Evolutionary conservation across 139 green algal genomes (phyloP), one percentile per base, ranked within the genome.

Genomic region (Chlorella sp.): DNA sequence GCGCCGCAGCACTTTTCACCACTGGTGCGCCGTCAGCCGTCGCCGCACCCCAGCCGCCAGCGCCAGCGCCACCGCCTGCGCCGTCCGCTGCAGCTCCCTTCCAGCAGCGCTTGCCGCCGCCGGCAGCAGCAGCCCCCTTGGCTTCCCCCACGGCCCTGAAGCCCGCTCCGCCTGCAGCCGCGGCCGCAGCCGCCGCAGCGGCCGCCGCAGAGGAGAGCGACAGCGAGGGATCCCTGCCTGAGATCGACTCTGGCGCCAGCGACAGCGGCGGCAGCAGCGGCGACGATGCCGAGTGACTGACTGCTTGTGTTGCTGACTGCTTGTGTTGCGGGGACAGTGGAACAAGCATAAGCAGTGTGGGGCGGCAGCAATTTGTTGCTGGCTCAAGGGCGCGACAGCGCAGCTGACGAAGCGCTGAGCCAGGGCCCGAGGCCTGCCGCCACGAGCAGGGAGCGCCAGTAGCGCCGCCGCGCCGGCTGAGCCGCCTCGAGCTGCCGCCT

Each of bases 211-310:
- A 88, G 56, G 88, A 82, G 58, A 86, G 83, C 36, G 84, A 91
- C 55, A 86, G 77, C 31, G 86, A 91, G 50, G 87, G 83, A 8
- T 77, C 80, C 1, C 66, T 91, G 68, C 87, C 87, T 8, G 83
- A 90, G n/a, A 91, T 91, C 23, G 87, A 91, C 40, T 92, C 87
- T n/a, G 87, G 86, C 1, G 71, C n/a, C n/a, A 58, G 72, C 59
- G 76, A 68, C 68, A 68, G 46, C 19, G 29, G 53, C 53, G 53
- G 27, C 68, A 65, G 68, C 68, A 15, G 51, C 51, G 50, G 51
- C 9, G 68, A 60, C 3, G 62, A 72, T 4, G 42, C 9, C 27
- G 64, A 71, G n/a, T n/a, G n/a, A n/a, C n/a, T n/a, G n/a, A n/a
- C n/a, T n/a, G n/a, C n/a, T n/a, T n/a, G n/a, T n/a, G n/a, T n/a